A percentile compares a stretch with the other conserved stretches of the same genome.
phyloP scores from a whole-genome alignment of 2,329 filamentous ascomycete species.

The Aspergillus sp. region DNA sequence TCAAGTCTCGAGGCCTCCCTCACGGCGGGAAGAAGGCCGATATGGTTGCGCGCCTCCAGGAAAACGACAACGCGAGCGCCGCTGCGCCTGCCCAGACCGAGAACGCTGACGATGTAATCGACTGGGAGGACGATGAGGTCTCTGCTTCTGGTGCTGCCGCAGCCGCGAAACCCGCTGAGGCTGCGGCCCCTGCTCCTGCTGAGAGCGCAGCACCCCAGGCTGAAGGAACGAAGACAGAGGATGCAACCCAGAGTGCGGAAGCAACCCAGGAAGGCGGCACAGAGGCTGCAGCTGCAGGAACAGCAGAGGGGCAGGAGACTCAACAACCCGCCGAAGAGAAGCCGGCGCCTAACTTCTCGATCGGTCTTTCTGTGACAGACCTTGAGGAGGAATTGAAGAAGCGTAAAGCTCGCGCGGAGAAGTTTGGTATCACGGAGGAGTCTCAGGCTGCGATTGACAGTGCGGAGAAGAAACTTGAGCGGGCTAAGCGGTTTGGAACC shows the following conservation, averaged over 20 bases:
- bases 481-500: slow-evolving; percentile 49
- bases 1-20: slow-evolving; percentile 49
- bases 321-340: slow-evolving; percentile 27
- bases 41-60: slow-evolving; percentile 47
- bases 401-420: slow-evolving; percentile 50
- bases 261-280: slow-evolving; percentile 16
- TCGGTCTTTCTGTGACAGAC: slow-evolving; percentile 44
- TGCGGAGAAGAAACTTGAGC: slow-evolving; percentile 45
- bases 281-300: slow-evolving; percentile 19
- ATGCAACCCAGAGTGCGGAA: slow-evolving; percentile 16
- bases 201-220: slow-evolving; percentile 24
- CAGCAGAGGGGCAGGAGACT: slow-evolving; percentile 17
- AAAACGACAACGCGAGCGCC: slow-evolving; percentile 39
- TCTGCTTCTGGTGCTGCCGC: slow-evolving; percentile 25
- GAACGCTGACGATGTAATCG: slow-evolving; percentile 44
- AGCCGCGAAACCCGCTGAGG: slow-evolving; percentile 29
- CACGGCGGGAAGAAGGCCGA: slow-evolving; percentile 53
- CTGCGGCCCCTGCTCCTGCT: slow-evolving; percentile 21
- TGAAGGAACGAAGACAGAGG: slow-evolving; percentile 16
- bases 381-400: slow-evolving; percentile 49
- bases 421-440: slow-evolving; percentile 49
- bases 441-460: slow-evolving; percentile 39
- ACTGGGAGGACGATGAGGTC: slow-evolving; percentile 46
- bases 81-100: slow-evolving; percentile 27
- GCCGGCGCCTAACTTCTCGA: slow-evolving; percentile 40